Percentiles rank a stretch among this genome's conserved stretches.
Evolutionary conservation across 2,329 filamentous ascomycete genomes (phyloP).

Genomic region (Bipolaris bicolor): DNA sequence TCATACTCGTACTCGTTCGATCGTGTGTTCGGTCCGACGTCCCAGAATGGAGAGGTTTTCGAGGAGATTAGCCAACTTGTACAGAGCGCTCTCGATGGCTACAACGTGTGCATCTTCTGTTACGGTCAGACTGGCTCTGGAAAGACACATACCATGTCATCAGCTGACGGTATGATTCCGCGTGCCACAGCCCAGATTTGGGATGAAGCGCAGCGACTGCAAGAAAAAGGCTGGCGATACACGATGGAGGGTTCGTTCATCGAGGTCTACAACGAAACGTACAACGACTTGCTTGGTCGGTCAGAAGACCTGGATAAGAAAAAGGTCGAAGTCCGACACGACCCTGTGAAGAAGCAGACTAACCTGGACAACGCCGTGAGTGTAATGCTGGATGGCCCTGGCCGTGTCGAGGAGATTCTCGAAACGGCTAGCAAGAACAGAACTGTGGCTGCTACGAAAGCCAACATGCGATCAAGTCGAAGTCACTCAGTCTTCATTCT

Average conservation of each 20-base stretch:
- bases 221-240: conserved; percentile 93
- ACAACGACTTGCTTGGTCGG: conserved; percentile 84
- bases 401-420: conserved; percentile 80
- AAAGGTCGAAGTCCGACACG: conserved; percentile 89
- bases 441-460: conserved; percentile 94
- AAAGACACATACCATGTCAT: conserved; percentile 97
- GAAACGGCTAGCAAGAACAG: conserved; percentile 82
- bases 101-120: conserved; percentile 98
- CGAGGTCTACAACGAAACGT: conserved; percentile 97
- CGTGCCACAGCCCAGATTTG: conserved; percentile 93
- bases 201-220: conserved; percentile 78
- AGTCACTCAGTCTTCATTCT: conserved; percentile 97
- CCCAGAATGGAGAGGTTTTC: conserved; percentile 86
- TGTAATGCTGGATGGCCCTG: conserved; percentile 77
- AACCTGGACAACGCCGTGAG: conserved; percentile 80
- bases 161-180: conserved; percentile 94
- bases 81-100: conserved; percentile 93
- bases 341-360: conserved; percentile 80
- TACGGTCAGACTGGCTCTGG: conserved; percentile 97
- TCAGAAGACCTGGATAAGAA: conserved; percentile 76
- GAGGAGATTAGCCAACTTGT: conserved; percentile 96
- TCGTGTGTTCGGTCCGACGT: conserved; percentile 80
- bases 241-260: conserved; percentile 94
- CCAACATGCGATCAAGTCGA: conserved; percentile 91
- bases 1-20: conserved; percentile 90